phyloP scores from a whole-genome alignment of 2,329 filamentous ascomycete species.

The Leptographium procerum region DNA sequence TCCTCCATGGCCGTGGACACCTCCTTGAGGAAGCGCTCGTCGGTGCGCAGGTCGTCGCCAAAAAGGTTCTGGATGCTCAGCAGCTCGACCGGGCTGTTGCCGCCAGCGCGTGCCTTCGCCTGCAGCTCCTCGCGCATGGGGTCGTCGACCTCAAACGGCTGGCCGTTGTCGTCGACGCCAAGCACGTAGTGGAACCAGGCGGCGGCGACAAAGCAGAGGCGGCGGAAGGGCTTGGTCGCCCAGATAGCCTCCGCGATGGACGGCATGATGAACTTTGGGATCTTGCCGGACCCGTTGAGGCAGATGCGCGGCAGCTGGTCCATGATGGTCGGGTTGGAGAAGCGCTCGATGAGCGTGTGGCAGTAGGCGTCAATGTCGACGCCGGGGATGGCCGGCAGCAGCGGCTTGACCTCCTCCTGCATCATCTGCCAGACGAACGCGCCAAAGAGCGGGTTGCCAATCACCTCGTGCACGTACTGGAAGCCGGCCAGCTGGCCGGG shows the following conservation, averaged over 20 bases:
- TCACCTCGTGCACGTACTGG: slow-evolving; percentile 42
- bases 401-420: slow-evolving; percentile 41
- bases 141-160: slow-evolving; percentile 30
- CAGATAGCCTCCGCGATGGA: slow-evolving; percentile 35
- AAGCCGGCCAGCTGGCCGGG: slow-evolving; percentile 39
- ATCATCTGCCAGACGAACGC: slow-evolving; percentile 42
- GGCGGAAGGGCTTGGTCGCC: slow-evolving; percentile 30
- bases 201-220: slow-evolving; percentile 35
- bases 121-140: slow-evolving; percentile 37
- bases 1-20: slow-evolving; percentile 34
- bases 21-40: slow-evolving; percentile 35
- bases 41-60: slow-evolving; percentile 36
- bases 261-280: slow-evolving; percentile 39
- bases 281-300: slow-evolving; percentile 41
- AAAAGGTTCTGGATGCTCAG: slow-evolving; percentile 36
- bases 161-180: slow-evolving; percentile 36
- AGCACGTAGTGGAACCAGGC: slow-evolving; percentile 41
- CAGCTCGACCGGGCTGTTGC: slow-evolving; percentile 27
- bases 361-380: slow-evolving; percentile 41
- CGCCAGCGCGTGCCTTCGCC: slow-evolving; percentile 31
- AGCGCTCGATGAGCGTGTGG: slow-evolving; percentile 40
- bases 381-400: slow-evolving; percentile 36
- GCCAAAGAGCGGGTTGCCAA: slow-evolving; percentile 34
- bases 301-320: slow-evolving; percentile 41
- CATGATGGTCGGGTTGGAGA: slow-evolving; percentile 45